Percentiles rank a stretch among this genome's conserved stretches.
These are phyloP conservation scores for Mycena indigotica DNA, from an alignment of 768 basidiomycete species.

Conservation along the genomic window DNA sequence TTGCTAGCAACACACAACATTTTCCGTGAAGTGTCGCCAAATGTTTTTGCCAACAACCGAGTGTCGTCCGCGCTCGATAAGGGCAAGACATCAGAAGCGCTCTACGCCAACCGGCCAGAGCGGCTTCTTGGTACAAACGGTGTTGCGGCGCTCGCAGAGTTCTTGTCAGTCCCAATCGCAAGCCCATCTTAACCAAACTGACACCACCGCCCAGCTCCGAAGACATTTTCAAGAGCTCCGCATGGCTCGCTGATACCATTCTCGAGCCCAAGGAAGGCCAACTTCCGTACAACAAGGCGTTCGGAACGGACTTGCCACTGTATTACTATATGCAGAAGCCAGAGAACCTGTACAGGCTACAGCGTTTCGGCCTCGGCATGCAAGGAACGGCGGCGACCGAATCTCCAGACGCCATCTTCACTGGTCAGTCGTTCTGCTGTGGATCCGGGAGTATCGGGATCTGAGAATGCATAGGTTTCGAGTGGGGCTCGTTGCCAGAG, in stretches of 20 bases:
- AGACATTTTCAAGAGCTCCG: not conserved
- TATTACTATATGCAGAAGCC: constrained; percentile 28
- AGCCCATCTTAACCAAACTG: not conserved
- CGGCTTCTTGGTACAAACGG: constrained; percentile 1
- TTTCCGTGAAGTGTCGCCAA: not conserved
- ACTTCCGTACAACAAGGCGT: constrained; percentile 18
- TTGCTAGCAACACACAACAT: not conserved
- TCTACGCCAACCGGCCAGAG: constrained; percentile 3
- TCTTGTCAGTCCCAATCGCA: constrained; percentile 7
- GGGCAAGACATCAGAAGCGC: not conserved
- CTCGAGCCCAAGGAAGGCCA: not conserved
- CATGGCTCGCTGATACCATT: constrained; percentile 2
- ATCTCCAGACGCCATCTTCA: constrained; percentile 8
- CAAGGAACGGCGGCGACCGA: constrained; percentile 8
- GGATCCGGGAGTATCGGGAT: constrained; percentile 4
- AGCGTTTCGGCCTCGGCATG: constrained; percentile 30
- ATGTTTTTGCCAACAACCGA: not conserved
- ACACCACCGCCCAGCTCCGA: constrained; percentile 1
- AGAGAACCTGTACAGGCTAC: constrained; percentile 19
- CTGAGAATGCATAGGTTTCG: constrained; percentile 27
- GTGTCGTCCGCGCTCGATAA: not conserved
- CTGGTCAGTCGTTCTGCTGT: constrained; percentile 12
- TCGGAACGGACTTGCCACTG: constrained; percentile 12
- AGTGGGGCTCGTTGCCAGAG: constrained; percentile 25
- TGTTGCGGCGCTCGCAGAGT: constrained; percentile 9